These are phyloP conservation scores for Naganishia albida DNA, from an alignment of 1,284 basidiomycete genomes.

Conservation along the genomic window DNA sequence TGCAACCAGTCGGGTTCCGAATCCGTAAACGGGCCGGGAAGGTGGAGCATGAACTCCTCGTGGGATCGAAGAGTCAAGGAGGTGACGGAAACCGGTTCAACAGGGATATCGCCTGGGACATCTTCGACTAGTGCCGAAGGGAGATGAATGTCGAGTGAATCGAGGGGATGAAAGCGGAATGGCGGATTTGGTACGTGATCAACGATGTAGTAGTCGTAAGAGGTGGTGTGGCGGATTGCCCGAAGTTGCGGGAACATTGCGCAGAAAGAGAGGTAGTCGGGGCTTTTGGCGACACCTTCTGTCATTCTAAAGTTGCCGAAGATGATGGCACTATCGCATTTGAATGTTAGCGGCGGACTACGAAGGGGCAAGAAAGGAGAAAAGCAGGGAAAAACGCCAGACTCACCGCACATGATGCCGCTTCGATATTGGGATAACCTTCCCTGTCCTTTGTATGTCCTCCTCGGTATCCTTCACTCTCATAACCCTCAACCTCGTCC, in stretches of 20 bases:
- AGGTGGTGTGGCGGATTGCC: conserved; percentile 14
- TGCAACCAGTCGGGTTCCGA: conserved; percentile 18
- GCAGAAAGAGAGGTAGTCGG: conserved; percentile 14
- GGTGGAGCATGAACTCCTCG: conserved; percentile 26
- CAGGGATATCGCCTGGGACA: not conserved
- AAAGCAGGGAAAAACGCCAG: too few relatives aligned
- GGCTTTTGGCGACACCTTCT: conserved; percentile 20
- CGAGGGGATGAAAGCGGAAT: conserved; percentile 11
- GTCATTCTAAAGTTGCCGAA: conserved; percentile 11
- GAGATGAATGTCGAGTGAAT: conserved; percentile 17
- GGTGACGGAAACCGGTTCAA: conserved; percentile 9
- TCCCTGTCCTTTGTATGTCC: not conserved
- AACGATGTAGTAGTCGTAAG: conserved; percentile 12
- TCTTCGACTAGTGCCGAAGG: conserved; percentile 18
- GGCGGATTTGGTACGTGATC: conserved; percentile 14
- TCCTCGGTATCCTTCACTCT: conserved; percentile 17
- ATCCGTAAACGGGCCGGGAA: conserved; percentile 14
- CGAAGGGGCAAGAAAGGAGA: too few relatives aligned
- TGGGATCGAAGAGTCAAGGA: conserved; percentile 18
- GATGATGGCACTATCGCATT: conserved; percentile 11
- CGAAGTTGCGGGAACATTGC: not conserved
- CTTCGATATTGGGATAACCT: conserved; percentile 5
- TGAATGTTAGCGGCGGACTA: not conserved
- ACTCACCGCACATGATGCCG: conserved; percentile 18
- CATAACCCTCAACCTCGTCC: conserved; percentile 7